These are phyloP conservation scores for Hirschioporus abietinus DNA, from an alignment of 768 basidiomycete species.

Conservation along the genomic window DNA sequence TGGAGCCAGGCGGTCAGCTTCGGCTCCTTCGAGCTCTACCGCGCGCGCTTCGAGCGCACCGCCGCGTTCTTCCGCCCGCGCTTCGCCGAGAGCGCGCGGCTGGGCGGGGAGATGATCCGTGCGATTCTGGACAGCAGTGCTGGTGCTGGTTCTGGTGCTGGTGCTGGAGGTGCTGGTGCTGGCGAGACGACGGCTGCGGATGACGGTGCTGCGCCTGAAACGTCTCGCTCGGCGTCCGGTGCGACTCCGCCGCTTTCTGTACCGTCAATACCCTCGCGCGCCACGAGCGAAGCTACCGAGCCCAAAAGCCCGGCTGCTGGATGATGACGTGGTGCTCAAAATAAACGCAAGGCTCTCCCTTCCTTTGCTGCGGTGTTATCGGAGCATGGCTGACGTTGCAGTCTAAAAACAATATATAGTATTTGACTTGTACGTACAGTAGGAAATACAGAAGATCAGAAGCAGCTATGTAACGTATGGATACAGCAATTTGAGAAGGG, in stretches of 20 bases:
- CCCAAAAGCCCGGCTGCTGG: not conserved
- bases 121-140: conserved; percentile 59
- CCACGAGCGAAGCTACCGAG: not conserved
- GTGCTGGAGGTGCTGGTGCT: not conserved
- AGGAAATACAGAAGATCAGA: not conserved
- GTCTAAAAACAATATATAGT: not conserved
- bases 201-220: not conserved
- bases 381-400: not conserved
- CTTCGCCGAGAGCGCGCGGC: conserved; percentile 78
- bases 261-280: not conserved
- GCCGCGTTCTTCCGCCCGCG: conserved; percentile 77
- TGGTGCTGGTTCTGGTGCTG: not conserved
- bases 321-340: not conserved
- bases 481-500: not conserved
- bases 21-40: conserved; percentile 87
- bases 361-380: not conserved
- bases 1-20: conserved; percentile 97
- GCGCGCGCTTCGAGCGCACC: conserved; percentile 73
- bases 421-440: not conserved
- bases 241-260: not conserved
- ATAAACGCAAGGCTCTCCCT: no score
- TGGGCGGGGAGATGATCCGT: conserved; percentile 88
- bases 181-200: not conserved
- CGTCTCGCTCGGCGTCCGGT: not conserved
- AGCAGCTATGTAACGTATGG: not conserved